Evolutionary conservation across 257 asterid genomes (phyloP).

Genomic region (Solanum etuberosum): DNA sequence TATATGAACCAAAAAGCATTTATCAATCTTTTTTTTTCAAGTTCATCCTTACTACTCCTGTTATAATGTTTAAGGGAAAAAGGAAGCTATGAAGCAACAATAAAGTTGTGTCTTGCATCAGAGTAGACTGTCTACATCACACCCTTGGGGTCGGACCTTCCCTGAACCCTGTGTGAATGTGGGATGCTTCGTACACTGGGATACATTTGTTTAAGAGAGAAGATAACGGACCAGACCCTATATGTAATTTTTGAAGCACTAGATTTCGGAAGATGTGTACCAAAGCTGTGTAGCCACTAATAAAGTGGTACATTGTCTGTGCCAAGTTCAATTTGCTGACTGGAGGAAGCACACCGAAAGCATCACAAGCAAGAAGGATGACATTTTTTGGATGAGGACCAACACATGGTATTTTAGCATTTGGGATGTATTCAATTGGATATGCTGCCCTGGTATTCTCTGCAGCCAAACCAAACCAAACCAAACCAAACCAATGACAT

Average conservation of each 20-base stretch:
- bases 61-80: not conserved
- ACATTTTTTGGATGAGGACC: constrained; percentile 96
- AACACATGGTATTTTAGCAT: constrained; percentile 82
- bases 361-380: constrained; percentile 86
- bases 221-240: too few species aligned
- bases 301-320: constrained; percentile 92
- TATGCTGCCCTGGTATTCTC: constrained; percentile 94
- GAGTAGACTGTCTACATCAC: not conserved
- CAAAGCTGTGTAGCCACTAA: constrained; percentile 93
- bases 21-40: not conserved
- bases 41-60: not conserved
- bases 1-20: not conserved
- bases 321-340: constrained; percentile 79
- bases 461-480: constrained; percentile 9
- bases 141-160: not conserved
- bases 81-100: not conserved
- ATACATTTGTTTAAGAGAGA: too few species aligned
- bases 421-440: constrained; percentile 86
- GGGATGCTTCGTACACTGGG: not conserved
- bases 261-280: constrained; percentile 11
- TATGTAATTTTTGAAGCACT: not conserved
- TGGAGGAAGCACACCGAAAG: constrained; percentile 95
- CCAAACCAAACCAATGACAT: not conserved
- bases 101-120: not conserved
- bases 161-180: not conserved